Evolutionary conservation across 2,329 filamentous ascomycete genomes (phyloP), one percentile per base, ranked within the genome.

Genomic region (Exophiala calicioides): DNA sequence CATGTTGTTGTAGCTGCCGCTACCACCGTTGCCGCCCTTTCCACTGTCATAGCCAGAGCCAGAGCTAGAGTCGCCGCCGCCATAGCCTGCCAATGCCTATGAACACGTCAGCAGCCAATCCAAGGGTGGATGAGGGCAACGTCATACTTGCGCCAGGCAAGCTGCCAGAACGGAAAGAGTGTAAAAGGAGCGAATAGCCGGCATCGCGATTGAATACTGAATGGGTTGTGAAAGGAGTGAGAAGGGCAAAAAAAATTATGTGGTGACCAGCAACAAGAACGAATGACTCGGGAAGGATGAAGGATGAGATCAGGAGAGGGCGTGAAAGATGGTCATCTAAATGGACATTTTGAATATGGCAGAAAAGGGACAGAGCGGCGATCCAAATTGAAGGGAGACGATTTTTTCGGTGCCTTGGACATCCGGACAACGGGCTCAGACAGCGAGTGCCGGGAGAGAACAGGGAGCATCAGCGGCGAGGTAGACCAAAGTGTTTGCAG

Each of bases 71-170:
- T 23, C 15, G 16, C 44, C 31, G 19, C 29, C 15, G 13, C 31
- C 15, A 18, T n/a, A 18, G 10, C 30, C 38, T 27, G 19, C 31
- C 38, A 27, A 31, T 34, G 31, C 35, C 40, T 24, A 15, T 30
- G n/a, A 32, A 29, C n/a, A n/a, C n/a, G 21, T 33, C 49, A 32
- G 27, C 49, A 37, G 49, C 49, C 35, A 38, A 27, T 52, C 34
- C 26, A 23, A 35, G 18, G 36, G 20, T 26, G 12, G 29, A 13
- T 38, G n/a, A 38, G 33, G 13, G 5, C 6, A 13, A 29, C 13
- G 27, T 36, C 52, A 34, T 47, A 57, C 56, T 52, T 55, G 56
- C 56, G 54, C 56, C 56, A 58, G 56, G 56, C 56, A 58, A 52
- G 56, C 44, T 39, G 56, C 50, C 45, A 58, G 37, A 38, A 49